Conservation (phyloP, 139 green algal genomes). For the Asterochloris sp. region DNA sequence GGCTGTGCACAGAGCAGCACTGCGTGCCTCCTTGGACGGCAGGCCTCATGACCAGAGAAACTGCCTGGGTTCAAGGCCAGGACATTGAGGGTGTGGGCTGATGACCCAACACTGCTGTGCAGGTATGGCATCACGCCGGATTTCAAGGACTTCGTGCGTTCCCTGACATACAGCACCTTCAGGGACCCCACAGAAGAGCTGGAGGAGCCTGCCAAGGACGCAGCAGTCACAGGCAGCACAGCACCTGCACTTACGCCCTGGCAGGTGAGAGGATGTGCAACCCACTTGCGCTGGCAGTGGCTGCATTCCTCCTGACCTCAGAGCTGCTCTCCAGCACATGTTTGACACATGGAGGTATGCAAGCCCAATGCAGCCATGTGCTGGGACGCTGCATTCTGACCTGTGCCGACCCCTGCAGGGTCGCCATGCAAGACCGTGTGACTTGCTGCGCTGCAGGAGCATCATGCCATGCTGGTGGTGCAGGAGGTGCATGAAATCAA, state of each 20-base stretch:
- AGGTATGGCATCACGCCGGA: slow-evolving; percentile 49
- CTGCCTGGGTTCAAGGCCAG: too few species aligned
- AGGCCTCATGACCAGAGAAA: too few species aligned
- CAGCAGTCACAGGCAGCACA: slow-evolving; percentile 6
- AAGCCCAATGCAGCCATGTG: too few species aligned
- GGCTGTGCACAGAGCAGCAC: neutral
- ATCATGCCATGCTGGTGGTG: slow-evolving; percentile 66
- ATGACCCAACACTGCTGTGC: slow-evolving; percentile 20
- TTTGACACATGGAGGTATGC: too few species aligned
- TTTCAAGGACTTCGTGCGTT: slow-evolving; percentile 48
- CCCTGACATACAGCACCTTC: slow-evolving; percentile 59
- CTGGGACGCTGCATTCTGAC: too few species aligned
- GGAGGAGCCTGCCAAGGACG: neutral
- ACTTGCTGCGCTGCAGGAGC: slow-evolving; percentile 34
- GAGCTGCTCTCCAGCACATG: neutral
- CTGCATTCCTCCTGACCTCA: neutral
- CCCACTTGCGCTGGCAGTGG: too few species aligned
- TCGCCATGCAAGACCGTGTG: neutral
- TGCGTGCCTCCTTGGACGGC: neutral
- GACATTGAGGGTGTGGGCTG: too few species aligned
- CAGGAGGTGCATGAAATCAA: slow-evolving; percentile 63
- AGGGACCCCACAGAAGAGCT: slow-evolving; percentile 44
- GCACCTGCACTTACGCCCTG: neutral
- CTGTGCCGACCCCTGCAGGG: neutral
- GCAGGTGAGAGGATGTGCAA: too few species aligned